Evolutionary conservation across 1,284 basidiomycete genomes (phyloP).

Genomic region (Cystobasidium pallidum): DNA sequence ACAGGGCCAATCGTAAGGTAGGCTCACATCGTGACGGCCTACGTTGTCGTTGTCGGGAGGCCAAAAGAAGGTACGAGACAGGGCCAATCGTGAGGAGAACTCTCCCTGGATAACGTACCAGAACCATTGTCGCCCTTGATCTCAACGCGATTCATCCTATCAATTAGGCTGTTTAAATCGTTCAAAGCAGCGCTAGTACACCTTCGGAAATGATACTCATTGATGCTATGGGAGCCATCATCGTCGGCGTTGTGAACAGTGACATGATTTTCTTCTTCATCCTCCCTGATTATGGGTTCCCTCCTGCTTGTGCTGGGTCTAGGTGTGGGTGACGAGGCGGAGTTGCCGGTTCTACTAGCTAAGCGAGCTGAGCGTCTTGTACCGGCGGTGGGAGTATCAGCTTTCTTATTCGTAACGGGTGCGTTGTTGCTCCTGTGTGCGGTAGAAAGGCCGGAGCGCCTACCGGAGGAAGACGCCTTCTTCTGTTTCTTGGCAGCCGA

Average conservation of each 20-base stretch:
- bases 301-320: background rate
- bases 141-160: constrained; percentile 10
- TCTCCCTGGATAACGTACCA: constrained; percentile 21
- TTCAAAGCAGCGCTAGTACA: constrained; percentile 6
- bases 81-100: background rate
- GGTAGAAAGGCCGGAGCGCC: background rate
- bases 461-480: background rate
- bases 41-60: too few relatives aligned
- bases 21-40: too few relatives aligned
- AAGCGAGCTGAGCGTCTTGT: constrained; percentile 2
- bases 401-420: background rate
- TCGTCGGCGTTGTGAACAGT: background rate
- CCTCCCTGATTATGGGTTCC: constrained; percentile 14
- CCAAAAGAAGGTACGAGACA: background rate
- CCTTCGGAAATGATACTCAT: background rate
- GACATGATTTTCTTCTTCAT: constrained; percentile 17
- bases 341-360: background rate
- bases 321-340: background rate
- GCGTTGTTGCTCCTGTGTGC: background rate
- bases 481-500: constrained; percentile 10
- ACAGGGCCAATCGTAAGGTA: too few relatives aligned
- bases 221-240: background rate
- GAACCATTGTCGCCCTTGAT: constrained; percentile 28
- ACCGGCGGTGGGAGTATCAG: background rate
- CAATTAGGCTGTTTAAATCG: constrained; percentile 10